Evolutionary conservation across 805 yeast genomes (phyloP).

Genomic region (Yamadazyma akitaensis): DNA sequence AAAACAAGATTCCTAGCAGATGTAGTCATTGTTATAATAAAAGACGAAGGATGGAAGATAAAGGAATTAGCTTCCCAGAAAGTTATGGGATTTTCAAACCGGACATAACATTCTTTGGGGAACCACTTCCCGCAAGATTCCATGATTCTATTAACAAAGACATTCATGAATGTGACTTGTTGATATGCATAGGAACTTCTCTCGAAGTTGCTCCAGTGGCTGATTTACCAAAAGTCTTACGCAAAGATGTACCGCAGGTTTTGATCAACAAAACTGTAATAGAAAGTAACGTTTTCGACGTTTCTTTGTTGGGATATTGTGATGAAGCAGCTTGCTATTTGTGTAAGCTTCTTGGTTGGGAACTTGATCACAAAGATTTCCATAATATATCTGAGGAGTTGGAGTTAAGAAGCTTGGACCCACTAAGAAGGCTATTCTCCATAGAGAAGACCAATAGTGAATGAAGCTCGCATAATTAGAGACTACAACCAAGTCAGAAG

Average conservation of each 20-base stretch:
- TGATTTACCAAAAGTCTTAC: constrained; percentile 34
- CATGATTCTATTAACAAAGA: constrained; percentile 44
- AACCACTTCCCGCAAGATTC: constrained; percentile 50
- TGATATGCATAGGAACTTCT: constrained; percentile 81
- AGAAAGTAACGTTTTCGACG: constrained; percentile 35
- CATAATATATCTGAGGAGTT: constrained; percentile 9
- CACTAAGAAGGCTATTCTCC: neutral
- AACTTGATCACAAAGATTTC: constrained; percentile 28
- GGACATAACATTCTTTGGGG: constrained; percentile 84
- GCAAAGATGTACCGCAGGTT: constrained; percentile 34
- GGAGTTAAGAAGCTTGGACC: neutral
- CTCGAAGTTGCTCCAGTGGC: constrained; percentile 60
- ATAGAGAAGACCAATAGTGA: neutral
- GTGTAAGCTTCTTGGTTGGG: constrained; percentile 34
- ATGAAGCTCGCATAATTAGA: neutral
- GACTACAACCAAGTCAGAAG: neutral
- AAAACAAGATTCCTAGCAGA: constrained; percentile 47
- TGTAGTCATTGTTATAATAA: constrained; percentile 45
- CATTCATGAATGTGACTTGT: constrained; percentile 67
- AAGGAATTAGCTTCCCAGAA: constrained; percentile 26
- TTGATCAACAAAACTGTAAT: constrained; percentile 39
- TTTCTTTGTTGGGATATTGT: constrained; percentile 37
- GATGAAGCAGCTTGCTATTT: constrained; percentile 39
- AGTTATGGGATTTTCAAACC: constrained; percentile 68
- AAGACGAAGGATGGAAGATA: constrained; percentile 18